These are phyloP conservation scores for Grigorovia yakushimaensis DNA, from an alignment of 805 yeast genomes.

Conservation along the genomic window DNA sequence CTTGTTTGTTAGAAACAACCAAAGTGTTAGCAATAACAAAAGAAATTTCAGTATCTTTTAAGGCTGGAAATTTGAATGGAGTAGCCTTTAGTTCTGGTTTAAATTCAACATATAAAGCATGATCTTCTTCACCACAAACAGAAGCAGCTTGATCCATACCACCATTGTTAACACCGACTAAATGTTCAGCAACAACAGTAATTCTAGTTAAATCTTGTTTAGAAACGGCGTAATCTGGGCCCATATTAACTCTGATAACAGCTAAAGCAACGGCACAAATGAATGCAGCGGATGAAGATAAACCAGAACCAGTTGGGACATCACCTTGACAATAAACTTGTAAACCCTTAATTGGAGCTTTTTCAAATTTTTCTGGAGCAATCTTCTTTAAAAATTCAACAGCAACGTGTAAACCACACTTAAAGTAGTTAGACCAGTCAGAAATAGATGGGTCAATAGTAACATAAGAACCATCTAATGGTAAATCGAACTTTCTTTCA, in stretches of 20 bases:
- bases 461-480: conserved; percentile 32
- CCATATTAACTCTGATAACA: conserved; percentile 43
- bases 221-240: conserved; percentile 28
- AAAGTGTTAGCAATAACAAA: conserved; percentile 58
- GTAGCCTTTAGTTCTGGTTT: conserved; percentile 47
- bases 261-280: conserved; percentile 56
- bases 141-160: conserved; percentile 75
- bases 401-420: conserved; percentile 55
- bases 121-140: conserved; percentile 48
- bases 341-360: conserved; percentile 36
- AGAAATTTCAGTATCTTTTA: conserved; percentile 33
- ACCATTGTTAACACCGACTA: conserved; percentile 68
- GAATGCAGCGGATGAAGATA: conserved; percentile 64
- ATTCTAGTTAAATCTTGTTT: conserved; percentile 47
- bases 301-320: conserved; percentile 66
- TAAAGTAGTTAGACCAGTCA: conserved; percentile 62
- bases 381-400: conserved; percentile 35
- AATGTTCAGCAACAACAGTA: conserved; percentile 59
- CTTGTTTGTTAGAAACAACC: conserved; percentile 53
- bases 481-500: conserved; percentile 30
- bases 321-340: conserved; percentile 48
- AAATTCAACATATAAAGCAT: conserved; percentile 52
- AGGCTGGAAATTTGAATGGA: conserved; percentile 44
- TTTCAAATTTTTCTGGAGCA: conserved; percentile 22
- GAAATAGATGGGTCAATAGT: conserved; percentile 40